phyloP scores from a whole-genome alignment of 139 green algal species.

The Desmodesmus armatus region DNA sequence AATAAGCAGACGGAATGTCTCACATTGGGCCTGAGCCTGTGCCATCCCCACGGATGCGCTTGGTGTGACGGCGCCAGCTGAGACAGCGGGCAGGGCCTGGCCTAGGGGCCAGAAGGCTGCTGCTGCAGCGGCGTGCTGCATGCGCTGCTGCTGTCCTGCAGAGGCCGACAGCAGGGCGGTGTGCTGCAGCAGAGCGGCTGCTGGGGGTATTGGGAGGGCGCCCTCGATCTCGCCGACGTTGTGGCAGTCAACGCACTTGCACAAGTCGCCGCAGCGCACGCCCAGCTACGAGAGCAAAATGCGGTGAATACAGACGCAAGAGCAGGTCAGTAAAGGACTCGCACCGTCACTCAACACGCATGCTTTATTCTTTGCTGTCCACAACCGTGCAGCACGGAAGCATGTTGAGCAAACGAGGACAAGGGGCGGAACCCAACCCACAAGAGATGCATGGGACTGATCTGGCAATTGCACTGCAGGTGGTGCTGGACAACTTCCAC shows the following conservation, averaged over 20 bases:
- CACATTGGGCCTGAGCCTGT: no score
- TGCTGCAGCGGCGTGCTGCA: constrained; percentile 12
- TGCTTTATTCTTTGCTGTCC: no score
- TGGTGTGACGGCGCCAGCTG: background rate
- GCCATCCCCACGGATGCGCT: background rate
- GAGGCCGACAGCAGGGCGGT: no score
- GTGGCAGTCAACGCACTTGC: constrained; percentile 93
- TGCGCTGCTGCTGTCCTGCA: no score
- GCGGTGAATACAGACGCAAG: background rate
- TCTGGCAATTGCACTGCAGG: no score
- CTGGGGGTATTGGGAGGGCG: constrained; percentile 59
- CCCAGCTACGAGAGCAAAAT: constrained; percentile 66
- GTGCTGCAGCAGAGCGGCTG: no score
- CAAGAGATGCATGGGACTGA: no score
- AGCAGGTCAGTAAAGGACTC: constrained; percentile 1
- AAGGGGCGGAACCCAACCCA: background rate
- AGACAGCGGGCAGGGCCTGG: background rate
- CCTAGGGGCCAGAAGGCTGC: background rate
- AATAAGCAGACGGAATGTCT: no score
- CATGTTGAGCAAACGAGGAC: background rate
- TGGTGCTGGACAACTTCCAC: no score
- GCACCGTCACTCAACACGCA: background rate
- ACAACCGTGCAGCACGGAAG: background rate
- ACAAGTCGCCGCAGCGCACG: constrained; percentile 85
- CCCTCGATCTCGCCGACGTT: constrained; percentile 78